Evolutionary conservation across 1,284 basidiomycete genomes (phyloP).

Genomic region (Austroboletus olivaceoglutinosus): DNA sequence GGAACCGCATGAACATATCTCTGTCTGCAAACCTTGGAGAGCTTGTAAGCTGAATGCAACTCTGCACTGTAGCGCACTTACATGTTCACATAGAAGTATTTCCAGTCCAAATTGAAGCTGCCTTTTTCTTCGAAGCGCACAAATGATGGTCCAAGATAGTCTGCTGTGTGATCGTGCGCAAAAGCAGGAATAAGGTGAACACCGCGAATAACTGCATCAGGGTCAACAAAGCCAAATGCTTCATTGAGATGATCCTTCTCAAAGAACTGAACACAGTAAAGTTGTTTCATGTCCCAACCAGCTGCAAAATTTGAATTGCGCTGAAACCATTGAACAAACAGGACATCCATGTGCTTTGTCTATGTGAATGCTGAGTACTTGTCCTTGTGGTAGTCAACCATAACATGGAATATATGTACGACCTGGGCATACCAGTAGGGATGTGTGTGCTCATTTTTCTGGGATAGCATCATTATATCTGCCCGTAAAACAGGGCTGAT

Average conservation of each 20-base stretch:
- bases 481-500: no score
- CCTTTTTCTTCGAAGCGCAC: background rate
- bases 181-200: background rate
- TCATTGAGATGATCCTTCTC: background rate
- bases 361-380: background rate
- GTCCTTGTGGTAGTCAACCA: background rate
- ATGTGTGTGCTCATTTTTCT: no score
- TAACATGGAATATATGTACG: background rate
- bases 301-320: background rate
- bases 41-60: background rate
- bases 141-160: background rate
- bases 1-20: background rate
- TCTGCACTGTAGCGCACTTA: background rate
- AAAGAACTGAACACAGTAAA: background rate
- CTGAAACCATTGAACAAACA: background rate
- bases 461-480: no score
- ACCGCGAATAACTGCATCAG: background rate
- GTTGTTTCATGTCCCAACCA: background rate
- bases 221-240: background rate
- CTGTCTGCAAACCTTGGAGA: background rate
- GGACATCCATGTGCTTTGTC: background rate
- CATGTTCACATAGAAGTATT: background rate
- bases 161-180: background rate
- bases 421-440: no score
- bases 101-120: no score